Evolutionary conservation across 345 rosid genomes (phyloP), one percentile per base, ranked within the genome.

Genomic region (Sisymbrium altissimum): DNA sequence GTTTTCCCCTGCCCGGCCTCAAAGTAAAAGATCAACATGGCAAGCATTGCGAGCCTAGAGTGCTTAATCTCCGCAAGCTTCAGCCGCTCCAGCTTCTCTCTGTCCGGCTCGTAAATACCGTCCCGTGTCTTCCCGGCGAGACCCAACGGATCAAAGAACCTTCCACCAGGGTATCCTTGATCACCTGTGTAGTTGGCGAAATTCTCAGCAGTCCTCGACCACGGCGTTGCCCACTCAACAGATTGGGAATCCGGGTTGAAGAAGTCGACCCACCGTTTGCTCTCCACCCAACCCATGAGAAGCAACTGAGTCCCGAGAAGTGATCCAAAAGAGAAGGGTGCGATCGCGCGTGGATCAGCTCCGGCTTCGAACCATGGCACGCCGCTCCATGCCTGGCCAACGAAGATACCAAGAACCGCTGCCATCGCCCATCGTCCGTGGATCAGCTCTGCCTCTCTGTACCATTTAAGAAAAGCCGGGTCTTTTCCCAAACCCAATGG

Each of bases 241-340:
- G 98, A 87, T 49, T 94, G 98, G 0, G 98, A 94, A 39, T 94
- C 85, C 4, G 95, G 98, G 86, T 87, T 84, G 89, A 94, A 95
- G 88, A 95, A 95, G 52, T 95, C 99, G 1, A 92, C 97, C 99
- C 99, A 95, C 7, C 97, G 48, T 77, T 95, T 95, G 91, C 99
- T 89, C 89, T 95, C 99, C 4, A 95, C 99, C 99, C 99, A 95
- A 1, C 97, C 99, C 99, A 95, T 95, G 8, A 95, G 93, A 35
- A 95, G 18, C 69, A 95, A 83, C 32, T 95, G 97, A n/a, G 97
- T 94, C 0, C 98, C 97, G 4, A 91, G 81, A 8, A 94, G 88
- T 1, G 96, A 25, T 0, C 98, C 98, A 62, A 94, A 94, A 0
- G 97, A 91, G 88, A 94, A 94, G 0, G 97, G 98, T 0, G 97